A percentile compares a stretch with the other conserved stretches of the same genome.
Conservation (phyloP, 805 yeast genomes). For the Kazachstania kunashirensis region DNA sequence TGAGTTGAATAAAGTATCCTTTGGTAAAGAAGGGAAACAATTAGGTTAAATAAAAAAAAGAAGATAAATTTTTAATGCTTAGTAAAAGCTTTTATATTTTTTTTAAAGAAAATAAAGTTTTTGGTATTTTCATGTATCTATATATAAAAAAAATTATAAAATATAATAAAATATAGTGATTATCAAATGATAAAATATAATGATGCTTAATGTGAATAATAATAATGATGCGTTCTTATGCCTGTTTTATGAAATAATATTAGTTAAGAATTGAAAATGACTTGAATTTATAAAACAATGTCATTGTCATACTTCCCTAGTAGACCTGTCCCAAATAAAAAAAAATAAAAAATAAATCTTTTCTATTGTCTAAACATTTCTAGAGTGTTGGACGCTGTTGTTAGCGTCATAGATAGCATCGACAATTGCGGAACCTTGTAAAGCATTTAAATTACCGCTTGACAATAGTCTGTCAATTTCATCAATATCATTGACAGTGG, state of each 20-base stretch:
- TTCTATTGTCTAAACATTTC: conserved; percentile 6
- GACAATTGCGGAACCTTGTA: background rate
- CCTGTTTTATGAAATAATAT: too few species aligned
- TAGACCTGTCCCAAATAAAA: too few species aligned
- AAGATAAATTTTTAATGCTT: background rate
- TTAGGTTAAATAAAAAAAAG: conserved; percentile 7
- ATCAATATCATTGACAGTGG: conserved; percentile 6
- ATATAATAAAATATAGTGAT: too few species aligned
- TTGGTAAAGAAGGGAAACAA: conserved; percentile 13
- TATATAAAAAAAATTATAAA: too few species aligned
- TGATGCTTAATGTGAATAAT: background rate
- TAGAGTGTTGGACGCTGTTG: background rate
- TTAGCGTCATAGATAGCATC: background rate
- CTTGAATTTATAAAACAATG: background rate
- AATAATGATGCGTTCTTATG: background rate
- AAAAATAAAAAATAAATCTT: background rate
- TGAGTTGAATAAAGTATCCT: conserved; percentile 10
- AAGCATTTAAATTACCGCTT: background rate
- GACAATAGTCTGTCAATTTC: conserved; percentile 5
- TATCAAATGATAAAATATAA: too few species aligned
- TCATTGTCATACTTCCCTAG: too few species aligned
- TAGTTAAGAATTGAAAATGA: background rate
- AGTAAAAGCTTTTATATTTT: background rate
- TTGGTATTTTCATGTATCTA: too few species aligned
- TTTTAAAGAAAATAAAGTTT: too few species aligned